A percentile compares a stretch with the other conserved stretches of the same genome.
phyloP scores from a whole-genome alignment of 1,284 basidiomycete genomes.

The Nidula niveotomentosa region DNA sequence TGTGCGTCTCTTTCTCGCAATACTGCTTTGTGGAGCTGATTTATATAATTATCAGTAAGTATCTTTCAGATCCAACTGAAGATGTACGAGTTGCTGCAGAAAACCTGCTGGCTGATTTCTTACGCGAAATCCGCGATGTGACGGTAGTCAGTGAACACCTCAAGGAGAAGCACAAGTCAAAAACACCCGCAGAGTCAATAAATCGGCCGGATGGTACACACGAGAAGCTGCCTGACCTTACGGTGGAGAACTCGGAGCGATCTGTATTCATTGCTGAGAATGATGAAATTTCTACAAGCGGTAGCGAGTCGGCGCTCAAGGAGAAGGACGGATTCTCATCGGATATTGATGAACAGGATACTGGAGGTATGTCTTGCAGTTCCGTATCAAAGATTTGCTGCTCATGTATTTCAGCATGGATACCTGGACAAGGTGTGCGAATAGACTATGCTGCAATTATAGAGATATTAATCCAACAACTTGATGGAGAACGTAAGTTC shows the following conservation, averaged over 20 bases:
- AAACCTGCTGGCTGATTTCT: constrained; percentile 88
- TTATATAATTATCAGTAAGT: constrained; percentile 59
- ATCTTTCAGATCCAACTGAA: constrained; percentile 92
- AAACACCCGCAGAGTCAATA: constrained; percentile 39
- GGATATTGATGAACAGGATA: constrained; percentile 56
- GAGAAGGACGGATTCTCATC: constrained; percentile 44
- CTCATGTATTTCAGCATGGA: constrained; percentile 58
- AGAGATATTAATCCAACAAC: constrained; percentile 91
- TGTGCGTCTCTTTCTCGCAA: constrained; percentile 56
- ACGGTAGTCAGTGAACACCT: constrained; percentile 67
- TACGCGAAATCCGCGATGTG: constrained; percentile 90
- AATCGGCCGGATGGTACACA: constrained; percentile 40
- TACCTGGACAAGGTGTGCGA: constrained; percentile 90
- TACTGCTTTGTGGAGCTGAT: constrained; percentile 9
- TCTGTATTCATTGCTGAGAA: constrained; percentile 54
- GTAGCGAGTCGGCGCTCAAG: constrained; percentile 32
- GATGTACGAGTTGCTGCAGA: constrained; percentile 95
- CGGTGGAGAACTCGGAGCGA: constrained; percentile 47
- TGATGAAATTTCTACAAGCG: constrained; percentile 44
- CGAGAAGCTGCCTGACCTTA: constrained; percentile 49
- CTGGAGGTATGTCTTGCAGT: constrained; percentile 51
- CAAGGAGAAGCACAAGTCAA: constrained; percentile 51
- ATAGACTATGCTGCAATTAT: constrained; percentile 93
- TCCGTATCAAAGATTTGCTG: not conserved
- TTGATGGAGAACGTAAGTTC: constrained; percentile 80